phyloP scores from a whole-genome alignment of 2,329 filamentous ascomycete genomes.

The Phialocephala subalpina region DNA sequence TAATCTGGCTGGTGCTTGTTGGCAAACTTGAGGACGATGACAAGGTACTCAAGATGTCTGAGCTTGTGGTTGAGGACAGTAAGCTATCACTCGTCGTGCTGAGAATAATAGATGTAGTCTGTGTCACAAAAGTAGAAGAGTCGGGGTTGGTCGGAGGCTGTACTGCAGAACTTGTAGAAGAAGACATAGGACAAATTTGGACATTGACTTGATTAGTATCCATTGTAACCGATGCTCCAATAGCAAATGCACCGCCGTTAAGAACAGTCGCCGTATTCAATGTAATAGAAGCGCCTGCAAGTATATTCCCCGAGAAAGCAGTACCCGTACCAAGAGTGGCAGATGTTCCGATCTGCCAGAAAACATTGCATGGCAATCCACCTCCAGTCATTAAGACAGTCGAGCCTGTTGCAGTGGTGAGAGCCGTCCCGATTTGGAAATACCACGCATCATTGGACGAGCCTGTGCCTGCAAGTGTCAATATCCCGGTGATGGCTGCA shows the following conservation, averaged over 20 bases:
- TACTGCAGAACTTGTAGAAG: not conserved
- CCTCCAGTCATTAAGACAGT: slow-evolving; percentile 17
- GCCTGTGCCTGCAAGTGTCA: slow-evolving; percentile 26
- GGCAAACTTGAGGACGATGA: not conserved
- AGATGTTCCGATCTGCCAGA: slow-evolving; percentile 26
- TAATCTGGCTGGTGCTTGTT: not conserved
- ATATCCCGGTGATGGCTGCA: slow-evolving; percentile 17
- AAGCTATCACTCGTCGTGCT: not conserved
- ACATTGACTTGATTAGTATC: slow-evolving; percentile 13
- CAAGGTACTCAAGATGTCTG: not conserved
- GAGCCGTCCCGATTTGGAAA: slow-evolving; percentile 25
- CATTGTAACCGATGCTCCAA: slow-evolving; percentile 17
- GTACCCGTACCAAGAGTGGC: slow-evolving; percentile 18
- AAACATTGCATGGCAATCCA: slow-evolving; percentile 24
- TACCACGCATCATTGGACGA: slow-evolving; percentile 15
- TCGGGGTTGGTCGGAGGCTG: not conserved
- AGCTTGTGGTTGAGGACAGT: not conserved
- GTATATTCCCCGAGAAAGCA: slow-evolving; percentile 15
- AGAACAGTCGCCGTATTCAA: slow-evolving; percentile 1
- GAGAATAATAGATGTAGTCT: not conserved
- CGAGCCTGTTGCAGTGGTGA: slow-evolving; percentile 18
- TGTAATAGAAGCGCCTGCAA: slow-evolving; percentile 15
- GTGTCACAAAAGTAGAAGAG: not conserved
- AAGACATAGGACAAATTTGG: not conserved
- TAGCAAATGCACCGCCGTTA: slow-evolving; percentile 17